Conservation (phyloP, 345 rosid species). For the Corymbia maculata region DNA sequence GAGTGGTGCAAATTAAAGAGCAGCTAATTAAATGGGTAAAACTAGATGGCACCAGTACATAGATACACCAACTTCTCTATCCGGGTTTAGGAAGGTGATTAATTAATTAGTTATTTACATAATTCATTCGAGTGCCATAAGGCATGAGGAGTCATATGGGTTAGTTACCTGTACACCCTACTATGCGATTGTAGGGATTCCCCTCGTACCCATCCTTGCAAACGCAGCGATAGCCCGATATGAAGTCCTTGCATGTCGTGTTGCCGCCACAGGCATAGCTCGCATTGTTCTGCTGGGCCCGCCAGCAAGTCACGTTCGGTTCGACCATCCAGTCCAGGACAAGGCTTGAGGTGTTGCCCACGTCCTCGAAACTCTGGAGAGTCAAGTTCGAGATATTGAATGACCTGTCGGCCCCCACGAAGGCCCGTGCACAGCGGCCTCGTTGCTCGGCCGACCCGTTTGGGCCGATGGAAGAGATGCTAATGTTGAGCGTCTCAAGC, state of each 20-base stretch:
- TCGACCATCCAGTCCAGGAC: background rate
- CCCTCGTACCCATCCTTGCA: fast-evolving
- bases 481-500: background rate
- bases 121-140: background rate
- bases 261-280: background rate
- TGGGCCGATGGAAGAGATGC: fast-evolving
- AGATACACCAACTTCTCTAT: background rate
- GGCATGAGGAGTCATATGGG: background rate
- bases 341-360: background rate
- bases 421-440: background rate
- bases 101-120: no score
- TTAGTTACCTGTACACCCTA: background rate
- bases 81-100: background rate
- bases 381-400: background rate
- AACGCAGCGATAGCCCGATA: background rate
- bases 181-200: fast-evolving
- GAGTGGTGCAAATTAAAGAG: background rate
- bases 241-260: fast-evolving
- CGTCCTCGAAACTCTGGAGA: background rate
- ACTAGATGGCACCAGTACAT: background rate
- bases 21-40: background rate
- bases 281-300: fast-evolving
- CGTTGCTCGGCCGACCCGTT: fast-evolving
- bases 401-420: background rate
- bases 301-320: fast-evolving